Evolutionary conservation across 495 filamentous ascomycete genomes (phyloP).

Genomic region (Xylaria bambusicola): DNA sequence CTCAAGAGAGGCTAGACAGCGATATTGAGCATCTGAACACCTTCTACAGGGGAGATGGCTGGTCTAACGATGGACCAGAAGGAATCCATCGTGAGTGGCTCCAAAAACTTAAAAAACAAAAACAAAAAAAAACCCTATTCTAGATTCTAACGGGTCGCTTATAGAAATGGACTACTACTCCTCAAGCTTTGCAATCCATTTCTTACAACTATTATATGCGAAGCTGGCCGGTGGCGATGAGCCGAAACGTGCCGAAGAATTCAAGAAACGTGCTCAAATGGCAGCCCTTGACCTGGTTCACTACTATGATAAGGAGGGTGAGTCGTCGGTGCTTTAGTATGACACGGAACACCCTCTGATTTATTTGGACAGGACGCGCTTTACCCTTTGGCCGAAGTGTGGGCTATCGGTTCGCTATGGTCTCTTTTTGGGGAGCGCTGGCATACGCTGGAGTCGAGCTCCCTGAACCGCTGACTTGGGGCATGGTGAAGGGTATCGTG

Average conservation of each 20-base stretch:
- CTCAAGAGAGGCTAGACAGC: slow-evolving; percentile 63
- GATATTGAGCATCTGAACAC: slow-evolving; percentile 78
- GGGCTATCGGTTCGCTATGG: slow-evolving; percentile 81
- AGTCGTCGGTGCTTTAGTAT: slow-evolving; percentile 1
- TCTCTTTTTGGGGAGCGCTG: slow-evolving; percentile 76
- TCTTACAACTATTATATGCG: slow-evolving; percentile 74
- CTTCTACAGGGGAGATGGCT: slow-evolving; percentile 76
- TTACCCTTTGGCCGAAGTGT: slow-evolving; percentile 77
- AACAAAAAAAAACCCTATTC: neutral
- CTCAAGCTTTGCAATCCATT: slow-evolving; percentile 78
- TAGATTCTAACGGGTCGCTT: neutral
- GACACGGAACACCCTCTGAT: neutral
- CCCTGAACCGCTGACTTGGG: slow-evolving; percentile 70
- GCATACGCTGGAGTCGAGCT: slow-evolving; percentile 74
- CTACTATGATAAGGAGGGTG: slow-evolving; percentile 69
- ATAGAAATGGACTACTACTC: slow-evolving; percentile 80
- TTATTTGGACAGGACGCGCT: slow-evolving; percentile 45
- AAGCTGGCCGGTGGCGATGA: slow-evolving; percentile 70
- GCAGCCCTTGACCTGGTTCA: slow-evolving; percentile 72
- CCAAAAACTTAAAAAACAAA: too few relatives aligned
- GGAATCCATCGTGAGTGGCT: slow-evolving; percentile 59
- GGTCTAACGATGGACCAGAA: slow-evolving; percentile 78
- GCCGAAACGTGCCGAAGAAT: slow-evolving; percentile 66
- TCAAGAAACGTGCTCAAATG: slow-evolving; percentile 62
- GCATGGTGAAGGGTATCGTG: slow-evolving; percentile 74